These are phyloP conservation scores for Chionographis japonica DNA, from an alignment of 106 monocot genomes.

Conservation along the genomic window DNA sequence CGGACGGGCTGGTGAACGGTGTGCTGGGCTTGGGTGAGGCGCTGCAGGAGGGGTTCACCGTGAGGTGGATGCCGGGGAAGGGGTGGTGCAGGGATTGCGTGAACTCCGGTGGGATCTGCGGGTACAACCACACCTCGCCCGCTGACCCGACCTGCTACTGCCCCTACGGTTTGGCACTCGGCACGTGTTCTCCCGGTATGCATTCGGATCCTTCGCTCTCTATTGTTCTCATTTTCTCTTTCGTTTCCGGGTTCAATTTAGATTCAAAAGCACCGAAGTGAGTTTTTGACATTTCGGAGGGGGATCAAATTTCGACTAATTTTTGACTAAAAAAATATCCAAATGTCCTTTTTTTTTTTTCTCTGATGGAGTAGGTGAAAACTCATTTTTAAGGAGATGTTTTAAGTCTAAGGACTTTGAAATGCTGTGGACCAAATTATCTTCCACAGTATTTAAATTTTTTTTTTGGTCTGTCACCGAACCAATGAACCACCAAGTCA, in stretches of 20 bases:
- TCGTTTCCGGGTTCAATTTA: background rate
- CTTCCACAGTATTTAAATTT: too few relatives aligned
- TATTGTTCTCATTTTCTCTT: background rate
- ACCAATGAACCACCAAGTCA: too few relatives aligned
- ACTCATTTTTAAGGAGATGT: too few relatives aligned
- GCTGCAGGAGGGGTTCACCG: background rate
- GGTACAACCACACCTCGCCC: background rate
- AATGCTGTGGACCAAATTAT: too few relatives aligned
- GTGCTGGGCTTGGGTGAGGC: background rate
- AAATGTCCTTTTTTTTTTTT: too few relatives aligned
- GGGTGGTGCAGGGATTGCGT: constrained; percentile 23
- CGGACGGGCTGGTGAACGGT: background rate
- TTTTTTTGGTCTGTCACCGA: too few relatives aligned
- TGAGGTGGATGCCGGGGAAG: constrained; percentile 2
- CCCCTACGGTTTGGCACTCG: background rate
- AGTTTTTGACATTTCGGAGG: too few relatives aligned
- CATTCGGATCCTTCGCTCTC: background rate
- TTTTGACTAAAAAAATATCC: too few relatives aligned
- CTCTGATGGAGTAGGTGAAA: too few relatives aligned
- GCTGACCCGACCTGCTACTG: constrained; percentile 14
- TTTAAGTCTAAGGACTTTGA: too few relatives aligned
- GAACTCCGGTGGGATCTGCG: constrained; percentile 24
- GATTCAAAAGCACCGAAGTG: too few relatives aligned
- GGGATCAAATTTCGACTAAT: too few relatives aligned
- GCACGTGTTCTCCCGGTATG: background rate